A percentile compares a stretch with the other conserved stretches of the same genome.
These are phyloP conservation scores for Chrysanthemum makinoi DNA, from an alignment of 129 eudicot genomes.

Conservation along the genomic window DNA sequence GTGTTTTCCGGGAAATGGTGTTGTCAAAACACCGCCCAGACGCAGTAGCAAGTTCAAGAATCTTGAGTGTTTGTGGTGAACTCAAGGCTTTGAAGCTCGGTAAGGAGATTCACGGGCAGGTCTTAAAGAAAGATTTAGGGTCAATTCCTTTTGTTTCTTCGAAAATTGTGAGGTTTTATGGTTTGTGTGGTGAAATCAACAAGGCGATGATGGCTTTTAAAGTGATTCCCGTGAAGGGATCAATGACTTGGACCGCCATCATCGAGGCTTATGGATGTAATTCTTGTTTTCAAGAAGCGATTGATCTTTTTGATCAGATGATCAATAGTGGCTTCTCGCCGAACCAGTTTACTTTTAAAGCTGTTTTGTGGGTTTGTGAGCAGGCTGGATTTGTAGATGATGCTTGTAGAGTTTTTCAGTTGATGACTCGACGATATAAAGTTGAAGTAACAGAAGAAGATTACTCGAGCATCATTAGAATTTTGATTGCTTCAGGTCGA, in stretches of 20 bases:
- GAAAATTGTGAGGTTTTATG: conserved; percentile 64
- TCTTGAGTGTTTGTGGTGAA: conserved; percentile 52
- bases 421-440: conserved; percentile 51
- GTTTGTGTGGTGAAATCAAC: conserved; percentile 45
- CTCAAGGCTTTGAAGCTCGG: conserved; percentile 60
- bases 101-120: conserved; percentile 77
- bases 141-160: conserved; percentile 67
- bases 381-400: conserved; percentile 76
- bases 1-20: conserved; percentile 65
- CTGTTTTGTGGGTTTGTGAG: conserved; percentile 54
- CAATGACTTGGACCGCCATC: conserved; percentile 75
- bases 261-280: conserved; percentile 65
- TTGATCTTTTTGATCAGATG: conserved; percentile 59
- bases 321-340: conserved; percentile 47
- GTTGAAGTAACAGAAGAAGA: conserved; percentile 50
- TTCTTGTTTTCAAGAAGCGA: conserved; percentile 43
- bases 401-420: conserved; percentile 48
- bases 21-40: conserved; percentile 70
- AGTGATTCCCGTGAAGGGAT: conserved; percentile 47
- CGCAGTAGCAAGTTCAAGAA: conserved; percentile 58
- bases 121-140: conserved; percentile 53
- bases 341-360: conserved; percentile 54
- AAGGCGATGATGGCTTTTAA: conserved; percentile 59
- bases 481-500: conserved; percentile 46
- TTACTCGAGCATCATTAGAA: conserved; percentile 42